Conservation (phyloP, 208 protist species). For the Novymonas esmeraldas region DNA sequence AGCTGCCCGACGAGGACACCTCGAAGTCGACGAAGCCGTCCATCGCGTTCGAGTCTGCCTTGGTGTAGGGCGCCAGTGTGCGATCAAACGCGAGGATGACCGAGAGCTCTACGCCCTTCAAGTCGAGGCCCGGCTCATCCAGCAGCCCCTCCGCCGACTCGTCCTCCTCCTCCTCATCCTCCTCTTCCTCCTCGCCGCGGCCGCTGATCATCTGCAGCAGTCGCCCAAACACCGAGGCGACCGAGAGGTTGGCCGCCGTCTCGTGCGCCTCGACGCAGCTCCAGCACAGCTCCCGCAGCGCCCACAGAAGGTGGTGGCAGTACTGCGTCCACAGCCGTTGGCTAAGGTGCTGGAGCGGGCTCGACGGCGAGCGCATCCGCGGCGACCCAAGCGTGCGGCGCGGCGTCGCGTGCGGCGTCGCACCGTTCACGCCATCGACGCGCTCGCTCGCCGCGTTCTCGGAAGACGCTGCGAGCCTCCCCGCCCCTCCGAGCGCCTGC, state of each 20-base stretch:
- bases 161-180: constrained; percentile 1
- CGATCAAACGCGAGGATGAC: constrained; percentile 23
- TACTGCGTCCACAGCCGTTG: constrained; percentile 47
- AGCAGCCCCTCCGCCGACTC: neutral
- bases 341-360: constrained; percentile 22
- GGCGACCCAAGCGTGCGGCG: constrained; percentile 8
- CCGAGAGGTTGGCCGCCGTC: constrained; percentile 53
- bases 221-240: constrained; percentile 59
- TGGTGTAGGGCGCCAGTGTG: constrained; percentile 10
- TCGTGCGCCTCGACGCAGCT: constrained; percentile 50
- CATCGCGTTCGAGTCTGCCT: constrained; percentile 4
- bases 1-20: constrained; percentile 11
- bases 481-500: constrained; percentile 9
- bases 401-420: neutral
- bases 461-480: neutral
- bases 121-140: constrained; percentile 1
- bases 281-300: constrained; percentile 60
- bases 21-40: constrained; percentile 43
- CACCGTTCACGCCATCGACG: neutral
- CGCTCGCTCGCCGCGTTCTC: neutral
- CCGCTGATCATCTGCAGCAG: constrained; percentile 48
- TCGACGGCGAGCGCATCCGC: neutral
- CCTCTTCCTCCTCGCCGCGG: constrained; percentile 21
- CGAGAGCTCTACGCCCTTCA: constrained; percentile 6
- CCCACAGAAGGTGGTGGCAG: constrained; percentile 53